phyloP scores from a whole-genome alignment of 2,329 filamentous ascomycete species.

The Diaporthe velutina region DNA sequence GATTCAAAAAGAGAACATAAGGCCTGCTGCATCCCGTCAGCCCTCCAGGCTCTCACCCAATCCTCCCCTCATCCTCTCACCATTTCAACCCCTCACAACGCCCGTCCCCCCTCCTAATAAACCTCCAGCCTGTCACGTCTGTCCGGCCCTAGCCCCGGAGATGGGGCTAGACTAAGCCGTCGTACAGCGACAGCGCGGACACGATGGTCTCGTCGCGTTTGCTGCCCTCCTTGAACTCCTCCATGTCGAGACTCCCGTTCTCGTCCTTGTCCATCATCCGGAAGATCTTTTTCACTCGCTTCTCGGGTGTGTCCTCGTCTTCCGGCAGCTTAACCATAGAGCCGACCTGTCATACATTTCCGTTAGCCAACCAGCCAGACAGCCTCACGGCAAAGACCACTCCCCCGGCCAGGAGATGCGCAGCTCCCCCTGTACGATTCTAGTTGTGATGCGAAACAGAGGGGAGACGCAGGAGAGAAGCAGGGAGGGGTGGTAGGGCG shows the following conservation, averaged over 20 bases:
- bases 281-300: conserved; percentile 98
- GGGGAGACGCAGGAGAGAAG: no score
- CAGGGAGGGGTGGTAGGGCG: not conserved
- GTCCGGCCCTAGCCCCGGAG: not conserved
- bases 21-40: conserved; percentile 10
- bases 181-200: conserved; percentile 94
- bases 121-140: not conserved
- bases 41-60: not conserved
- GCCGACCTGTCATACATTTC: conserved; percentile 75
- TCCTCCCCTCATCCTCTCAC: not conserved
- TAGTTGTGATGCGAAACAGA: not conserved
- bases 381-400: no score
- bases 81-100: not conserved
- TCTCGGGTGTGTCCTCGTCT: conserved; percentile 99
- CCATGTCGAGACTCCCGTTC: conserved; percentile 95
- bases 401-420: no score
- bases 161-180: conserved; percentile 84
- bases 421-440: no score
- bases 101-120: no score
- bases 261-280: conserved; percentile 99
- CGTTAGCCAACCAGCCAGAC: not conserved
- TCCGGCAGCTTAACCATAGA: conserved; percentile 99
- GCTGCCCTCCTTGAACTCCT: conserved; percentile 99
- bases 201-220: conserved; percentile 99
- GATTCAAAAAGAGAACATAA: conserved; percentile 21